phyloP scores from a whole-genome alignment of 2,329 filamentous ascomycete species.

The Cordyceps militaris region DNA sequence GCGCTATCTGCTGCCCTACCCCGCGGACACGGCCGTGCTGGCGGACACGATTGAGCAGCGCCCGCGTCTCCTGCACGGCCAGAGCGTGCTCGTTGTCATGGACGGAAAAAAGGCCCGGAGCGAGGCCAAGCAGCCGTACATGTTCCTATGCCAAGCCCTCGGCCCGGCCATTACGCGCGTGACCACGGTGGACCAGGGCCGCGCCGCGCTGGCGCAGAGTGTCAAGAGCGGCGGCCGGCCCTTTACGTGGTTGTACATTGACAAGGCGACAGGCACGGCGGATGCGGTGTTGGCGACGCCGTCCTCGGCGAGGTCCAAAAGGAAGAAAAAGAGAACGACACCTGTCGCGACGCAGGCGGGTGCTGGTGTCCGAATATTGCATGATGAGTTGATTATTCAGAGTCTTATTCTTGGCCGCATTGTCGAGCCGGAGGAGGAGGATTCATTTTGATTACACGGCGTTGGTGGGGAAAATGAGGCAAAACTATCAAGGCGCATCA shows the following conservation, averaged over 20 bases:
- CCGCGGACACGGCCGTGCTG: conserved; percentile 50
- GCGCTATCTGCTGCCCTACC: conserved; percentile 56
- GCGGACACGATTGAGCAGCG: conserved; percentile 50
- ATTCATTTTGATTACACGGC: conserved; percentile 7
- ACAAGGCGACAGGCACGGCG: conserved; percentile 53
- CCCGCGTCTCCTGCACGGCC: conserved; percentile 55
- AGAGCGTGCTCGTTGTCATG: conserved; percentile 66
- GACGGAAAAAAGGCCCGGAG: conserved; percentile 48
- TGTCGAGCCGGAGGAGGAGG: conserved; percentile 52
- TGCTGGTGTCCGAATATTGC: conserved; percentile 56
- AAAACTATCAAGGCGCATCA: not conserved
- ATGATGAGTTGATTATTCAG: conserved; percentile 84
- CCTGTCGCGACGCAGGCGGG: conserved; percentile 20
- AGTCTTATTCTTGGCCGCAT: conserved; percentile 81
- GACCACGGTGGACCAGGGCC: conserved; percentile 58
- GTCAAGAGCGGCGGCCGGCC: conserved; percentile 37
- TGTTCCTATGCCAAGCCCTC: conserved; percentile 73
- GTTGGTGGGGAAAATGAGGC: not conserved
- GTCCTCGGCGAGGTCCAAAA: conserved; percentile 28
- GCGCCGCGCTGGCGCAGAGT: conserved; percentile 45
- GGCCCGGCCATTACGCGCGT: conserved; percentile 66
- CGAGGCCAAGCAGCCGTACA: conserved; percentile 61
- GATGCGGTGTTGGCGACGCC: conserved; percentile 37
- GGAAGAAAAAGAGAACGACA: conserved; percentile 32
- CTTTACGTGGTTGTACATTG: conserved; percentile 77